Conservation (phyloP, 192 early-diverging fungal genomes). For the Umbelopsis vinacea region DNA sequence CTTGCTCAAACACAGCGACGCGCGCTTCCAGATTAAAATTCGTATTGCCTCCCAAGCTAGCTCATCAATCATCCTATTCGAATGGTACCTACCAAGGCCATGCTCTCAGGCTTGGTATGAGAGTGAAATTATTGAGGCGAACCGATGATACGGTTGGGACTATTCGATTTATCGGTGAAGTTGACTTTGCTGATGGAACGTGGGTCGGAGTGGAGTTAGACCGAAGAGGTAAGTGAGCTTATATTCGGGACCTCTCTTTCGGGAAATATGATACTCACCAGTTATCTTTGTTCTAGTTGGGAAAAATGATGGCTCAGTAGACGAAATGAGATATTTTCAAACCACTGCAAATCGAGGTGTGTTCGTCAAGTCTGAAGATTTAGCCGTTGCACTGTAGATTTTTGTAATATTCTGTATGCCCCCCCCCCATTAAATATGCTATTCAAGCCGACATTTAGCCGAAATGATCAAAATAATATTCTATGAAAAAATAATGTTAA, state of each 20-base stretch:
- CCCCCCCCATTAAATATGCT: no score
- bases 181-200: background rate
- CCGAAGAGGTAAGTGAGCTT: slow-evolving; percentile 20
- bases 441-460: no score
- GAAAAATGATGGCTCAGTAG: slow-evolving; percentile 32
- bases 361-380: slow-evolving; percentile 25
- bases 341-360: slow-evolving; percentile 28
- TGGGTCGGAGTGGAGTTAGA: slow-evolving; percentile 30
- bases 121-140: slow-evolving; percentile 24
- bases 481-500: background rate
- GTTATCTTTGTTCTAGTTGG: slow-evolving; percentile 23
- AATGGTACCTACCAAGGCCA: slow-evolving; percentile 15
- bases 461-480: no score
- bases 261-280: background rate
- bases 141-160: slow-evolving; percentile 22
- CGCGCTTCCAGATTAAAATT: slow-evolving; percentile 6
- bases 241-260: background rate
- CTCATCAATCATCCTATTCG: slow-evolving; percentile 11
- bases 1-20: background rate
- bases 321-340: slow-evolving; percentile 25
- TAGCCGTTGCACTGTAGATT: slow-evolving; percentile 23
- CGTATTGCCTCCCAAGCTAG: background rate
- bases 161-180: slow-evolving; percentile 20
- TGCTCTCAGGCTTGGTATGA: slow-evolving; percentile 15
- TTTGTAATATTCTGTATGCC: slow-evolving; percentile 15